Conservation (phyloP, 306 rosid genomes). For the Pyrus pyrifolia region DNA sequence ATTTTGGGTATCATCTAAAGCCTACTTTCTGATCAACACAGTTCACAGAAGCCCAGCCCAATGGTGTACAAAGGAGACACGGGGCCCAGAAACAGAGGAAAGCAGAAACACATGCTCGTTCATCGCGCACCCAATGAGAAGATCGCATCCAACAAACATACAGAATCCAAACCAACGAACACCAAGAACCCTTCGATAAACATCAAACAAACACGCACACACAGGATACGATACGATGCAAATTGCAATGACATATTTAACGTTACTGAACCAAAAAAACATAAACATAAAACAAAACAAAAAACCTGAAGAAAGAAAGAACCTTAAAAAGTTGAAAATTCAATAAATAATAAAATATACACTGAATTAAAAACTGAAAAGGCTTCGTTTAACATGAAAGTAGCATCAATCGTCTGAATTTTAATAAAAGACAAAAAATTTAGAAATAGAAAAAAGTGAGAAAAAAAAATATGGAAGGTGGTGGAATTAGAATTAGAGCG, state of each 20-base stretch:
- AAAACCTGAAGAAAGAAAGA: conserved; percentile 6
- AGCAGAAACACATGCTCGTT: conserved; percentile 38
- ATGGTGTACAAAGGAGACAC: neutral
- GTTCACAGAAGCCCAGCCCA: neutral
- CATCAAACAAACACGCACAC: neutral
- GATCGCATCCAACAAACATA: conserved; percentile 19
- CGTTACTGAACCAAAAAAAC: conserved; percentile 2
- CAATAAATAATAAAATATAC: neutral
- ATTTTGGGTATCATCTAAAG: neutral
- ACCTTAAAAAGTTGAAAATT: conserved; percentile 21
- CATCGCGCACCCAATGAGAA: conserved; percentile 13
- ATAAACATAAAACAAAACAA: neutral
- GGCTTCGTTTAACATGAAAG: conserved; percentile 23
- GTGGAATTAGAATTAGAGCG: conserved; percentile 35
- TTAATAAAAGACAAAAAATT: conserved; percentile 7
- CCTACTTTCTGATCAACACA: neutral
- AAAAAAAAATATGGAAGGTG: conserved; percentile 47
- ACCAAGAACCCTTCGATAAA: neutral
- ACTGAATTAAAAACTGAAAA: neutral
- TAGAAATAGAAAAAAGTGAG: conserved; percentile 7
- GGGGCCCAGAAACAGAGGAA: conserved; percentile 34
- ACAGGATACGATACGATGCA: neutral
- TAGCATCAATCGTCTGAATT: conserved; percentile 27
- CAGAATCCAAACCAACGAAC: conserved; percentile 26
- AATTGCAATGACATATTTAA: neutral